Percentiles rank a stretch among this genome's conserved stretches.
phyloP scores from a whole-genome alignment of 371 early-diverging fungal species.

The Lichtheimia hyalospora region DNA sequence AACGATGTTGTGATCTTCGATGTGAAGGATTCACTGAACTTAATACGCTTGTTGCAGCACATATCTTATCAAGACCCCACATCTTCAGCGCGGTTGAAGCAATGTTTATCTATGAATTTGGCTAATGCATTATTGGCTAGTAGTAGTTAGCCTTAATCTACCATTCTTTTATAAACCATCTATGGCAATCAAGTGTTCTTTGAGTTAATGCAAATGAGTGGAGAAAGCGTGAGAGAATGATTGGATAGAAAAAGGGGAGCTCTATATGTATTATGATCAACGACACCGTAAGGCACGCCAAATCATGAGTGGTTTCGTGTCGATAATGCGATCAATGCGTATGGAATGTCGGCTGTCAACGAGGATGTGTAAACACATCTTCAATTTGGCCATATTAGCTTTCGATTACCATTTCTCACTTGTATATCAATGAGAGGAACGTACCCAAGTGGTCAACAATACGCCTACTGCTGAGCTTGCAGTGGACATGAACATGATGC shows the following conservation, averaged over 20 bases:
- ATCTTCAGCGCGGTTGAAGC: slow-evolving; percentile 1
- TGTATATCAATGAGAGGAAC: not conserved
- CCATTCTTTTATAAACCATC: no score
- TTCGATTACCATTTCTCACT: no score
- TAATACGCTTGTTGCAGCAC: slow-evolving; percentile 12
- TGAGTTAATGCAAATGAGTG: no score
- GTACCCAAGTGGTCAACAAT: slow-evolving; percentile 57
- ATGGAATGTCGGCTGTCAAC: slow-evolving; percentile 53
- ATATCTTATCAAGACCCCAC: not conserved
- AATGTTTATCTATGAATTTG: slow-evolving; percentile 12
- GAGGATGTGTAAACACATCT: slow-evolving; percentile 17
- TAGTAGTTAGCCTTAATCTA: not conserved
- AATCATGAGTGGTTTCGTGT: not conserved
- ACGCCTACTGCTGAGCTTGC: slow-evolving; percentile 68
- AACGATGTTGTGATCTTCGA: slow-evolving; percentile 8
- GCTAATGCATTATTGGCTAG: slow-evolving; percentile 10
- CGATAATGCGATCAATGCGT: slow-evolving; percentile 8
- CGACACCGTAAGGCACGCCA: no score
- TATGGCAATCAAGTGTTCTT: no score
- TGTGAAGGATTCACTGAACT: slow-evolving; percentile 11
- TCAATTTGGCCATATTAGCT: no score
- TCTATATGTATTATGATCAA: no score
- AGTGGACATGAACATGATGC: slow-evolving; percentile 82
- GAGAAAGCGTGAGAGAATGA: no score
- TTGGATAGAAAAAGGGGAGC: no score